These are phyloP conservation scores for Trametes cingulata DNA, from an alignment of 768 basidiomycete species.

Conservation along the genomic window DNA sequence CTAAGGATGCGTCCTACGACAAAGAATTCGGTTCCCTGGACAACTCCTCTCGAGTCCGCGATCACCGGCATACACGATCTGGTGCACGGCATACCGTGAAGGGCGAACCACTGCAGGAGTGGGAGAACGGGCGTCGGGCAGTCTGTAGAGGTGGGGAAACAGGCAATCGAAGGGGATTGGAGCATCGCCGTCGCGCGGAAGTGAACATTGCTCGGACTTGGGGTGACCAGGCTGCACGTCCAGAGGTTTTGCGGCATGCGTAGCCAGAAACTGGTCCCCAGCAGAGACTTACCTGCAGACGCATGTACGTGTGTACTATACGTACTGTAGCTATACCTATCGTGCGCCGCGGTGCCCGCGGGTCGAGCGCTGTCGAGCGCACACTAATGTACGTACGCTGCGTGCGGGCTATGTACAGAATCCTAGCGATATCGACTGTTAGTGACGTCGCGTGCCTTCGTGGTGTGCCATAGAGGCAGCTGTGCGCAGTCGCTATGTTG, in stretches of 20 bases:
- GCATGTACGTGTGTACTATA: slow-evolving; percentile 3
- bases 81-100: neutral
- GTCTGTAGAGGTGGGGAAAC: neutral
- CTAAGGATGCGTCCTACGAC: neutral
- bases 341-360: neutral
- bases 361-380: slow-evolving; percentile 1
- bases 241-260: neutral
- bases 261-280: neutral
- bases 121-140: too few relatives aligned
- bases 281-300: neutral
- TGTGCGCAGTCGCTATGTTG: too few relatives aligned
- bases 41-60: neutral
- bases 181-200: neutral
- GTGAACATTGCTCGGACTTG: slow-evolving; percentile 1
- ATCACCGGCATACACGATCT: neutral
- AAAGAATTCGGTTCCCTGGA: neutral
- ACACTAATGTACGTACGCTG: slow-evolving; percentile 6
- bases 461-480: too few relatives aligned
- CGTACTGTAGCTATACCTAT: slow-evolving; percentile 14
- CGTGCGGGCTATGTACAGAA: neutral
- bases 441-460: too few relatives aligned
- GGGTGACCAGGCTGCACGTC: neutral
- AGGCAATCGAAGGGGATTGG: neutral
- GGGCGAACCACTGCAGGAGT: too few relatives aligned
- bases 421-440: too few relatives aligned